These are phyloP conservation scores for Nakazawaea populi DNA, from an alignment of 805 yeast genomes.

Conservation along the genomic window DNA sequence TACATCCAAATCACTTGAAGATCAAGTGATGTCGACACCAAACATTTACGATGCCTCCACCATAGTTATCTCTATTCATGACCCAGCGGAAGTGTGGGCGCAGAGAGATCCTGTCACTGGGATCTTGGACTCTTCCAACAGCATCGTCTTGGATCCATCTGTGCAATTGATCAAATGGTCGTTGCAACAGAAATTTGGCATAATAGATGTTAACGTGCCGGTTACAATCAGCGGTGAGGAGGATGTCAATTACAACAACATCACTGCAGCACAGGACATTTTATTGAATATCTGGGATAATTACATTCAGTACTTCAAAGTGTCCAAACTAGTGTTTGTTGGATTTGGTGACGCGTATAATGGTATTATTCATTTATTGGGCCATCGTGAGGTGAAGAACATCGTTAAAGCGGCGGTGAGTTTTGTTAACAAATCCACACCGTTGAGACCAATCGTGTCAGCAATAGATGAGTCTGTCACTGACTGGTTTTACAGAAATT, in stretches of 20 bases:
- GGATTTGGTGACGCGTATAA: constrained; percentile 90
- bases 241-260: constrained; percentile 52
- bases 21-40: constrained; percentile 66
- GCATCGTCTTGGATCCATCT: constrained; percentile 74
- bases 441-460: constrained; percentile 76
- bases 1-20: constrained; percentile 47
- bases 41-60: constrained; percentile 59
- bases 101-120: constrained; percentile 77
- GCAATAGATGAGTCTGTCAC: constrained; percentile 83
- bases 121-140: constrained; percentile 61
- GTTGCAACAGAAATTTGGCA: constrained; percentile 52
- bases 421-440: constrained; percentile 59
- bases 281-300: constrained; percentile 86
- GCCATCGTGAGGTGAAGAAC: constrained; percentile 69
- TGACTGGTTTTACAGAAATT: constrained; percentile 88
- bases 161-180: constrained; percentile 68
- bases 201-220: constrained; percentile 81
- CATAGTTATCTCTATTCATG: constrained; percentile 72
- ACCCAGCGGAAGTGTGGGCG: constrained; percentile 92
- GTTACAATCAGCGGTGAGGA: constrained; percentile 39
- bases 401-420: constrained; percentile 64
- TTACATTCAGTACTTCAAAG: constrained; percentile 69
- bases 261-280: constrained; percentile 70
- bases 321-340: constrained; percentile 66
- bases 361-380: constrained; percentile 80